These are phyloP conservation scores for Zymoseptoria crescenta DNA, from an alignment of 2,329 filamentous ascomycete species.

Conservation along the genomic window DNA sequence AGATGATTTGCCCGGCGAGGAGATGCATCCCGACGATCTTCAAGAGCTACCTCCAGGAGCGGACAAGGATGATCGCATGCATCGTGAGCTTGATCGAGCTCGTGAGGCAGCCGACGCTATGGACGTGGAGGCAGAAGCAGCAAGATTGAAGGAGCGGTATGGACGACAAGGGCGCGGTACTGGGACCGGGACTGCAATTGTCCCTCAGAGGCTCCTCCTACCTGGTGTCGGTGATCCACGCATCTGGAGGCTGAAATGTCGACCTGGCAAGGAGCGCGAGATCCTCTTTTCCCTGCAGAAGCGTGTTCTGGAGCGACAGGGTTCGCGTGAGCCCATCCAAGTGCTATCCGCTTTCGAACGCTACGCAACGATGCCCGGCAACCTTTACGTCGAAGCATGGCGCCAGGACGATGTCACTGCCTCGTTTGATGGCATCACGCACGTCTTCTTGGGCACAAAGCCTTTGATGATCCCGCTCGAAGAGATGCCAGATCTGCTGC, in stretches of 20 bases:
- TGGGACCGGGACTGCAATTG: slow-evolving; percentile 63
- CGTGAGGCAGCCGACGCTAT: slow-evolving; percentile 80
- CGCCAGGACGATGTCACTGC: slow-evolving; percentile 77
- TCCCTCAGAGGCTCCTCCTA: slow-evolving; percentile 78
- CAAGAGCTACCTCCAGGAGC: slow-evolving; percentile 65
- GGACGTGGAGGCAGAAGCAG: slow-evolving; percentile 89
- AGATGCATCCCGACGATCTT: slow-evolving; percentile 84
- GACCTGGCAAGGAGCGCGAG: slow-evolving; percentile 91
- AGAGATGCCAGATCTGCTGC: slow-evolving; percentile 93
- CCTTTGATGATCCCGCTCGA: slow-evolving; percentile 88
- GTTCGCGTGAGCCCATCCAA: slow-evolving; percentile 69
- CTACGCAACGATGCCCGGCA: slow-evolving; percentile 60
- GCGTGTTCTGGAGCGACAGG: slow-evolving; percentile 70
- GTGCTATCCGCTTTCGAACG: slow-evolving; percentile 92
- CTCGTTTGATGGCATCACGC: slow-evolving; percentile 74
- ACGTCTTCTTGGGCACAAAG: slow-evolving; percentile 82
- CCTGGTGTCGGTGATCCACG: slow-evolving; percentile 92
- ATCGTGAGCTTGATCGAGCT: slow-evolving; percentile 87
- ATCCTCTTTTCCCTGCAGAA: slow-evolving; percentile 83
- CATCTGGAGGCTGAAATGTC: slow-evolving; percentile 90
- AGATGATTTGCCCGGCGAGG: slow-evolving; percentile 75
- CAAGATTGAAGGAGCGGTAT: slow-evolving; percentile 79
- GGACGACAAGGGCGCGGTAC: slow-evolving; percentile 62
- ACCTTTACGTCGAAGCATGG: slow-evolving; percentile 89
- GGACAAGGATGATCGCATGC: slow-evolving; percentile 81